Conservation (phyloP, 345 rosid species). For the Lagerstroemia speciosa region DNA sequence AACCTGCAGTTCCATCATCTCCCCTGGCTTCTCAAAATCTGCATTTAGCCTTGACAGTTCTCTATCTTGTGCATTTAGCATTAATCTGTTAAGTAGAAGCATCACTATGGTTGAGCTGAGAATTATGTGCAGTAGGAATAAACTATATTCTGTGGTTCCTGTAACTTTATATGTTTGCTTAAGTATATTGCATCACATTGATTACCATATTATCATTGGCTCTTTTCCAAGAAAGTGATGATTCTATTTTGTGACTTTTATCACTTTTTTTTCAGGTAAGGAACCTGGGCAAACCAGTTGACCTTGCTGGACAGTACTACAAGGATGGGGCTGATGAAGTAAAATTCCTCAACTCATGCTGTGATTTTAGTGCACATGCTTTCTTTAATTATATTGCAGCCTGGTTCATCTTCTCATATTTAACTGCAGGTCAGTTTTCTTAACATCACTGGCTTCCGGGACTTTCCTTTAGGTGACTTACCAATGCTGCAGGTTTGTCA, state of each 20-base stretch:
- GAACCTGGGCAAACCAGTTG: constrained; percentile 98
- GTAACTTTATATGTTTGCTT: neutral
- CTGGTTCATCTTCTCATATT: neutral
- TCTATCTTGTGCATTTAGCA: neutral
- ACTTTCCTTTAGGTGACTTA: constrained; percentile 91
- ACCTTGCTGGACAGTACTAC: constrained; percentile 83
- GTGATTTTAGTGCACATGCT: neutral
- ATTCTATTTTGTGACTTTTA: neutral
- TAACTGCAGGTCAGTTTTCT: constrained; percentile 72
- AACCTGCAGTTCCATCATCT: neutral
- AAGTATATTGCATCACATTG: neutral
- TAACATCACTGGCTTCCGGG: constrained; percentile 89
- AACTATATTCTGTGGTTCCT: neutral
- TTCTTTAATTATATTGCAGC: neutral
- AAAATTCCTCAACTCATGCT: constrained; percentile 11
- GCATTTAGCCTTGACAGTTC: neutral
- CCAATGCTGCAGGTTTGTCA: constrained; percentile 86
- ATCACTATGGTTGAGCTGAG: neutral
- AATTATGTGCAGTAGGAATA: neutral
- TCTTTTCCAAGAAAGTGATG: neutral
- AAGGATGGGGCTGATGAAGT: constrained; percentile 97
- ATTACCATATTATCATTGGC: neutral
- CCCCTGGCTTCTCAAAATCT: neutral
- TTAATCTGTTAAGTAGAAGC: neutral
- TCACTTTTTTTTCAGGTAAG: constrained; percentile 45